A percentile compares a stretch with the other conserved stretches of the same genome.
Evolutionary conservation across 305 asterid genomes (phyloP).

Genomic region (Coffea humblotiana): DNA sequence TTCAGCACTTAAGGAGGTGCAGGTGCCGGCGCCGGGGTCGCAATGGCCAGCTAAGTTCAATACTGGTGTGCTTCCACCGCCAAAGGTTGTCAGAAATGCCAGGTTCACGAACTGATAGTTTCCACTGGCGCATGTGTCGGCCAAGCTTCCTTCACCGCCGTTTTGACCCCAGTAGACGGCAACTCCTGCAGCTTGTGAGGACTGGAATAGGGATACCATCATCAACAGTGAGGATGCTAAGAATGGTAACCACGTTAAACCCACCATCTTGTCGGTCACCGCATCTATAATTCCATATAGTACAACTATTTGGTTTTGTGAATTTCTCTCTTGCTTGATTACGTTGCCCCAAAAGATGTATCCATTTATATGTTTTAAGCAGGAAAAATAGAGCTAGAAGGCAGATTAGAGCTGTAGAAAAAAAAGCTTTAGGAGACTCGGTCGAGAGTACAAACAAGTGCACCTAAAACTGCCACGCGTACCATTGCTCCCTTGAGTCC

Average conservation of each 20-base stretch:
- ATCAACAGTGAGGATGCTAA: slow-evolving; percentile 3
- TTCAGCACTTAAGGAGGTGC: neutral
- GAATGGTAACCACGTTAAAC: neutral
- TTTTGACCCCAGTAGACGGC: slow-evolving; percentile 52
- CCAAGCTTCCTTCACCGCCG: slow-evolving; percentile 41
- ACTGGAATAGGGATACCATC: neutral
- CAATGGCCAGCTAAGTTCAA: slow-evolving; percentile 57
- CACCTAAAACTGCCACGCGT: too few relatives aligned
- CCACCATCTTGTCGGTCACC: neutral
- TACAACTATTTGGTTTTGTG: too few relatives aligned
- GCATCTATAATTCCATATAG: too few relatives aligned
- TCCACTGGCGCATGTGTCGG: slow-evolving; percentile 43
- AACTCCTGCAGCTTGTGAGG: slow-evolving; percentile 17
- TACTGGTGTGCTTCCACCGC: slow-evolving; percentile 39
- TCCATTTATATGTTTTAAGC: too few relatives aligned
- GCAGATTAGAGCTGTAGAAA: too few relatives aligned
- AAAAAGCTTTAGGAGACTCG: too few relatives aligned
- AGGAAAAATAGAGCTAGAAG: too few relatives aligned
- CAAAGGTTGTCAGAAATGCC: slow-evolving; percentile 39
- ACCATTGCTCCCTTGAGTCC: too few relatives aligned
- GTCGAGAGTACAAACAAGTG: too few relatives aligned
- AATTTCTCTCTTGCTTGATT: too few relatives aligned
- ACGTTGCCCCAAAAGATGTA: too few relatives aligned
- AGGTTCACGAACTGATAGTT: slow-evolving; percentile 38
- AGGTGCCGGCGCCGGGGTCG: slow-evolving; percentile 9